phyloP scores from a whole-genome alignment of 371 early-diverging fungal genomes.

The Fennellomyces sp. region DNA sequence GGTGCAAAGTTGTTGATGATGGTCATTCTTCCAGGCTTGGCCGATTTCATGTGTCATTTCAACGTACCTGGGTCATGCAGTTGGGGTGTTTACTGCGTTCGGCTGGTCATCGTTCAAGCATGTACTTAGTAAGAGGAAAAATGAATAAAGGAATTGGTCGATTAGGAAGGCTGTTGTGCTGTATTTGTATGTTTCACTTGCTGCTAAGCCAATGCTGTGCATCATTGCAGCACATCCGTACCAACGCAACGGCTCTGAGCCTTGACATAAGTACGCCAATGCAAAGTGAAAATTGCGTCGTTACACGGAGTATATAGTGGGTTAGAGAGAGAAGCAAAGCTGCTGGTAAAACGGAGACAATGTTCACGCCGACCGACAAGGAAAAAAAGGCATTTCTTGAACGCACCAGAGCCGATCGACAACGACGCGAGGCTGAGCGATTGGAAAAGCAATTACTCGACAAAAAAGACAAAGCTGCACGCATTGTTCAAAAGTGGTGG shows the following conservation, averaged over 20 bases:
- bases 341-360: conserved; percentile 12
- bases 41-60: conserved; percentile 54
- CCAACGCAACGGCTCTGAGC: too few species aligned
- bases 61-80: conserved; percentile 46
- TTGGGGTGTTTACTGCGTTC: conserved; percentile 47
- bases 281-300: too few species aligned
- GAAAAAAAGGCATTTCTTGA: conserved; percentile 42
- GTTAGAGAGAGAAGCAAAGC: too few species aligned
- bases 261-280: too few species aligned
- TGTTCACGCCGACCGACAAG: conserved; percentile 39
- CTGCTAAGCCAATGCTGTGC: too few species aligned
- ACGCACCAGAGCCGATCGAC: conserved; percentile 35
- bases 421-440: conserved; percentile 40
- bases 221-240: too few species aligned
- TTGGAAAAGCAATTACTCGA: conserved; percentile 12
- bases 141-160: conserved; percentile 21
- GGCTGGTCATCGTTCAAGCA: conserved; percentile 42
- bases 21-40: conserved; percentile 29
- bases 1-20: background rate
- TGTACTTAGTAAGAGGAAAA: conserved; percentile 47
- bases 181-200: too few species aligned
- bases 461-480: conserved; percentile 22
- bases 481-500: conserved; percentile 40
- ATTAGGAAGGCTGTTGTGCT: too few species aligned
- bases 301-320: too few species aligned